Conservation (phyloP, 805 yeast genomes). For the Clavispora asparagi region DNA sequence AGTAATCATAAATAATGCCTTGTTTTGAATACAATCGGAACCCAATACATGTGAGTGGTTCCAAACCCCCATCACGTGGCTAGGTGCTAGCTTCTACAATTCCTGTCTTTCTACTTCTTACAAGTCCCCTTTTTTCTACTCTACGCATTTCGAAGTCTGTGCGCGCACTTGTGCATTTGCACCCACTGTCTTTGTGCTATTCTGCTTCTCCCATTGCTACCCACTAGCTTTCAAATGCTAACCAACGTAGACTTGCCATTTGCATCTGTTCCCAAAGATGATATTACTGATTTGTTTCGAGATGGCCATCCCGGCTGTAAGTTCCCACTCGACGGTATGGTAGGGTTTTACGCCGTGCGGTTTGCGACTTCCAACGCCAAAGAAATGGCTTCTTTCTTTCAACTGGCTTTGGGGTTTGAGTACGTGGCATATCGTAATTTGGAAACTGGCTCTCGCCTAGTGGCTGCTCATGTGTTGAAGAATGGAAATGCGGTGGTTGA, state of each 20-base stretch:
- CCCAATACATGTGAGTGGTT: no score
- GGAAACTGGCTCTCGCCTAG: conserved; percentile 57
- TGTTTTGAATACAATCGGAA: no score
- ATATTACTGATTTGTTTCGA: background rate
- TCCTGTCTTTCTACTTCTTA: no score
- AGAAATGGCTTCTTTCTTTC: conserved; percentile 52
- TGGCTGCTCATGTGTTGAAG: conserved; percentile 55
- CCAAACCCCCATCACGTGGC: no score
- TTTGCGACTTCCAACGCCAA: conserved; percentile 73
- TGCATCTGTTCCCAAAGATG: background rate
- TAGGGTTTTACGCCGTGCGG: conserved; percentile 61
- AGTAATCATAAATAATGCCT: no score
- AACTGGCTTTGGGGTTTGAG: conserved; percentile 55
- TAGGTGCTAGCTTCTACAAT: no score
- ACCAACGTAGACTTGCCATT: background rate
- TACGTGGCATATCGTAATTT: conserved; percentile 61
- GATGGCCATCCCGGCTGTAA: background rate
- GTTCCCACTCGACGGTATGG: conserved; percentile 22
- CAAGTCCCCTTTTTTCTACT: no score
- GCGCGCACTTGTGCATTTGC: background rate
- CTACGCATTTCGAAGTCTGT: no score
- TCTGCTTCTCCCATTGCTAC: background rate
- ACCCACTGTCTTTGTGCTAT: background rate
- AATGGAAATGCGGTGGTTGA: conserved; percentile 53
- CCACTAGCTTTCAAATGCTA: background rate